Evolutionary conservation across 257 asterid species (phyloP), one percentile per base, ranked within the genome.

Genomic region (Haberlea rhodopensis): DNA sequence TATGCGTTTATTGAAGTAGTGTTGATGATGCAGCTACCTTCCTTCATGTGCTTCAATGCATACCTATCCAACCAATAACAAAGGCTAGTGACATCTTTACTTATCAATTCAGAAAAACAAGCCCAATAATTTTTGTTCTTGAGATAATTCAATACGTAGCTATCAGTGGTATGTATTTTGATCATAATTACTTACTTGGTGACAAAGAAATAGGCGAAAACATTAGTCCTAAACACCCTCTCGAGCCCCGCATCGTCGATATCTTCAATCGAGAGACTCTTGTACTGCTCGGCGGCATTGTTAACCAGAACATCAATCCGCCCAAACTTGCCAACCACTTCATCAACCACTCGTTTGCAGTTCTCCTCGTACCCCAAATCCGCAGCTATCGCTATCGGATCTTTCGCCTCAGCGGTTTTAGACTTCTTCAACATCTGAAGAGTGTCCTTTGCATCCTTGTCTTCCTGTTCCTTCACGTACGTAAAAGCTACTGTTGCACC

Each of bases 401-500:
- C 86, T 40, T 86, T 86, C 0, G 87, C 87, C 19, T 81, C 84
- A 0, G 60, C 3, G 0, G 9, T 76, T 65, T 74, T 88, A 7
- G 83, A 84, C 20, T 81, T 31, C 70, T 1, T 71, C 29, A 89
- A 64, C 76, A 84, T 75, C 10, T 1, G 71, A 0, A 82, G 67
- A 0, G 96, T 83, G 26, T 89, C 90, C 3, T 34, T 31, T 1
- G 96, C 96, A 40, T 89, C 90, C 58, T 76, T 84, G n/a, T 86
- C 95, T 34, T 89, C 96, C 5, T 71, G 84, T 0, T 80, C 87
- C 70, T 89, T 89, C 18, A 81, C 90, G 25, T 82, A 82, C 4
- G 95, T 89, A 62, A 86, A 78, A 0, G 96, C 92, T 75, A 86
- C 92, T 0, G 84, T 84, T 18, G 95, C 95, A 5, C 96, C 96